phyloP scores from a whole-genome alignment of 1,284 basidiomycete genomes.

The Lentinus polychrous region DNA sequence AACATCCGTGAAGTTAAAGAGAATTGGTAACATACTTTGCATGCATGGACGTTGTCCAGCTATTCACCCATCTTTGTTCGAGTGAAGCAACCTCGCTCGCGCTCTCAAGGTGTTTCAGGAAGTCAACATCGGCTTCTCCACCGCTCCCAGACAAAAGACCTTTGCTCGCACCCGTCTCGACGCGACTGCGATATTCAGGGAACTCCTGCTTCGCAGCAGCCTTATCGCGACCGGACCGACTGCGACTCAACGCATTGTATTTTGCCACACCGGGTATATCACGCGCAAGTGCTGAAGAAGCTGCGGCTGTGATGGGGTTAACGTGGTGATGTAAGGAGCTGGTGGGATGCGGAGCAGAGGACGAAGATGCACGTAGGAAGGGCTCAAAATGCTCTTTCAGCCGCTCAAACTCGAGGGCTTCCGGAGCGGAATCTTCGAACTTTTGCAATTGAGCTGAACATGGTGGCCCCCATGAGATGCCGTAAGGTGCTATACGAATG shows the following conservation, averaged over 20 bases:
- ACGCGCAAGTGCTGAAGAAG: conserved; percentile 74
- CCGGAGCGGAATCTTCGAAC: conserved; percentile 78
- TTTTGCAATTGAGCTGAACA: conserved; percentile 89
- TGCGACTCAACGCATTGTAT: conserved; percentile 59
- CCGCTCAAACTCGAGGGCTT: conserved; percentile 83
- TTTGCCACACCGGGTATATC: conserved; percentile 74
- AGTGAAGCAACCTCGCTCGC: conserved; percentile 62
- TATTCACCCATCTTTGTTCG: conserved; percentile 76
- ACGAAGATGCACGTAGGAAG: conserved; percentile 73
- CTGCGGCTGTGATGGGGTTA: conserved; percentile 79
- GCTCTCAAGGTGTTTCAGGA: conserved; percentile 55
- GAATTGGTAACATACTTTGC: conserved; percentile 44
- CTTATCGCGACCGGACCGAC: conserved; percentile 47
- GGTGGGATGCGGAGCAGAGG: conserved; percentile 44
- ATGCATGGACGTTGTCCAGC: conserved; percentile 68
- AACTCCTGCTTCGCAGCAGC: conserved; percentile 60
- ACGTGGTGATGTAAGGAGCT: conserved; percentile 56
- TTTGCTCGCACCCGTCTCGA: conserved; percentile 51
- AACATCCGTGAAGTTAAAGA: not conserved
- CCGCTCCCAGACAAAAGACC: conserved; percentile 45
- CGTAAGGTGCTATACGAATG: not conserved
- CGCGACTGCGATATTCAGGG: conserved; percentile 61
- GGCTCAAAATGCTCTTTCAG: conserved; percentile 94
- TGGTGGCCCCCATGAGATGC: conserved; percentile 10
- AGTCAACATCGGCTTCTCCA: conserved; percentile 66